Evolutionary conservation across 352 stramenopile genomes (phyloP), one percentile per base, ranked within the genome.

Genomic region (Globisporangium camurandrum): DNA sequence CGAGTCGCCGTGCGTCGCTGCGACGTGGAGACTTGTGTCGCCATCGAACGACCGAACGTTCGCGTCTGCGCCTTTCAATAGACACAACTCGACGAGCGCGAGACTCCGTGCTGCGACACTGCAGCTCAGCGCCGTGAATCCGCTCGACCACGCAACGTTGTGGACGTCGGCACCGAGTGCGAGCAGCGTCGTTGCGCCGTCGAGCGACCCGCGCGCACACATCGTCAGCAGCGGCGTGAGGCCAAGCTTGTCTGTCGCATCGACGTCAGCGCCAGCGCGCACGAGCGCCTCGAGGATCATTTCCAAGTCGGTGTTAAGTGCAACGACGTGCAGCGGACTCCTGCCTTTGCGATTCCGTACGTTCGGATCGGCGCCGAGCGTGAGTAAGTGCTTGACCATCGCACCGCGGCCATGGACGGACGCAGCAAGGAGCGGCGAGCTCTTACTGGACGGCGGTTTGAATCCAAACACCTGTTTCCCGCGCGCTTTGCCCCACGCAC

Each of bases 141-240:
- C 81, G 44, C 77, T 87, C 16, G 75, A 84, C 84, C 84, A 94
- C 22, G 81, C 81, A 8, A 85, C 61, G 8, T 57, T 54, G 46
- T 66, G 56, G 23, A 93, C 57, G 44, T 84, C 60, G 12, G 79
- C 81, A n/a, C 84, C 84, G 30, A 93, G 65, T 2, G 72, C 73
- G 4, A 94, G 49, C 8, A 94, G 54, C 10, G 76, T 89, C 16
- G 76, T 66, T 9, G 73, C 67, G 4, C 79, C 81, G 75, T 93
- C 84, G 4, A 87, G 50, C 10, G 69, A 92, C 3, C 63, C 64
- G 26, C 57, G 58, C 2, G 55, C 54, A 27, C 77, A 87, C 71
- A 93, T 88, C 14, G 64, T 59, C 78, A 93, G 89, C 16, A 94
- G 64, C 4, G 84, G 76, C n/a, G 84, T 94, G 46, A 79, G 55